Conservation (phyloP, 108 stramenopile species). For the Cyclotella cryptica region DNA sequence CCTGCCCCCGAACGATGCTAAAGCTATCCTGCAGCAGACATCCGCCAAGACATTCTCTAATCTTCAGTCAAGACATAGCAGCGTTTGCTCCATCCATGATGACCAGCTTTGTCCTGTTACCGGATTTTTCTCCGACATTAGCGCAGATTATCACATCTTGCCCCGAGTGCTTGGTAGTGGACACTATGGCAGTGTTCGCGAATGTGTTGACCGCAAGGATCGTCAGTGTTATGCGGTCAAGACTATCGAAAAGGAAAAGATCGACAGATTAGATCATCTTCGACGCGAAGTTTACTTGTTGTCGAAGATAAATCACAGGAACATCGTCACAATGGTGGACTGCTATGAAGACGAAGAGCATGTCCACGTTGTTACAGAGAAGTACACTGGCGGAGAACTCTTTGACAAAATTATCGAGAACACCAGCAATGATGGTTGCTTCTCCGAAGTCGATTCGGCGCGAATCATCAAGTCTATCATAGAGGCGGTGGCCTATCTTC, state of each 20-base stretch:
- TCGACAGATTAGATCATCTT: conserved; percentile 33
- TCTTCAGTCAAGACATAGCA: background rate
- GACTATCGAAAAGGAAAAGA: conserved; percentile 52
- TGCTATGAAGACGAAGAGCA: conserved; percentile 34
- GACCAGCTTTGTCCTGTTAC: conserved; percentile 10
- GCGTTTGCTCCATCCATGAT: background rate
- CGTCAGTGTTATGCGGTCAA: conserved; percentile 60
- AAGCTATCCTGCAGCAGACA: background rate
- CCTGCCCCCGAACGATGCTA: too few relatives aligned
- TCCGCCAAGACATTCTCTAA: background rate
- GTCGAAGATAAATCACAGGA: conserved; percentile 13
- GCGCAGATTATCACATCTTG: conserved; percentile 19
- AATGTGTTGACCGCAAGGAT: conserved; percentile 42
- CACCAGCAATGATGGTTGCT: conserved; percentile 25
- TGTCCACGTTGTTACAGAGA: conserved; percentile 62
- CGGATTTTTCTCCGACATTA: background rate
- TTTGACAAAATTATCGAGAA: conserved; percentile 46
- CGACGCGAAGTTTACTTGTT: conserved; percentile 24
- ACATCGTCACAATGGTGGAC: conserved; percentile 5
- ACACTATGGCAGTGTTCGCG: conserved; percentile 22
- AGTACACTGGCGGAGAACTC: conserved; percentile 74
- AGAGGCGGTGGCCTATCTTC: conserved; percentile 61
- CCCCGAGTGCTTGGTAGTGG: conserved; percentile 21
- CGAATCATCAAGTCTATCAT: conserved; percentile 53
- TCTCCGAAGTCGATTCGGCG: conserved; percentile 54